phyloP scores from a whole-genome alignment of 257 asterid genomes.

The Mitragyna speciosa region DNA sequence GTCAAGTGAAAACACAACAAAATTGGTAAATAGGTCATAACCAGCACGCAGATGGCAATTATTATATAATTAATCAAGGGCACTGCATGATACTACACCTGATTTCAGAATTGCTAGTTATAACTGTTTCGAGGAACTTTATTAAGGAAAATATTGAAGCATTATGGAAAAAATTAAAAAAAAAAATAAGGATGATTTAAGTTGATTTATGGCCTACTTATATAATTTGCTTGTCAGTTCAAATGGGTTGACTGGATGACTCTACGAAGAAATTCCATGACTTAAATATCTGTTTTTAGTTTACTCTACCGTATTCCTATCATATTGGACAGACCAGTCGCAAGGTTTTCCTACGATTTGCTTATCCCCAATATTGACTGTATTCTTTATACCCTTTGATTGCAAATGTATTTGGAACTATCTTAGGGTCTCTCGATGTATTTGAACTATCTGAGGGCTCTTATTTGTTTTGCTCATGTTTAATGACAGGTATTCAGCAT shows the following conservation, averaged over 20 bases:
- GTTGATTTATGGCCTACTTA: not conserved
- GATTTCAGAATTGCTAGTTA: not conserved
- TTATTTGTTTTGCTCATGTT: conserved; percentile 7
- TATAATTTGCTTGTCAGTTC: no score
- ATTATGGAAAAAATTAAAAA: no score
- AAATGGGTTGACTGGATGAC: not conserved
- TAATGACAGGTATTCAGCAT: conserved; percentile 72
- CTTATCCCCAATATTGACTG: not conserved
- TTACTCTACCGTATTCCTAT: not conserved
- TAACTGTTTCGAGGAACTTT: not conserved
- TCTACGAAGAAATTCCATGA: not conserved
- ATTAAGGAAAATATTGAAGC: not conserved
- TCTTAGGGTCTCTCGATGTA: not conserved
- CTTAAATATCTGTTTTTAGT: not conserved
- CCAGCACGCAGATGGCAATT: not conserved
- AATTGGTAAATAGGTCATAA: no score
- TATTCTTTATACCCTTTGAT: not conserved
- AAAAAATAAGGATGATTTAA: not conserved
- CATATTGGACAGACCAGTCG: not conserved
- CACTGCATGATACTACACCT: not conserved
- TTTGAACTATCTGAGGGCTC: not conserved
- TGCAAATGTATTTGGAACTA: not conserved
- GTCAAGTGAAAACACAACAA: no score
- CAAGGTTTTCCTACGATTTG: not conserved
- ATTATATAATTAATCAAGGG: not conserved